Evolutionary conservation across 306 rosid species (phyloP).

Genomic region (Cucumis hystrix): DNA sequence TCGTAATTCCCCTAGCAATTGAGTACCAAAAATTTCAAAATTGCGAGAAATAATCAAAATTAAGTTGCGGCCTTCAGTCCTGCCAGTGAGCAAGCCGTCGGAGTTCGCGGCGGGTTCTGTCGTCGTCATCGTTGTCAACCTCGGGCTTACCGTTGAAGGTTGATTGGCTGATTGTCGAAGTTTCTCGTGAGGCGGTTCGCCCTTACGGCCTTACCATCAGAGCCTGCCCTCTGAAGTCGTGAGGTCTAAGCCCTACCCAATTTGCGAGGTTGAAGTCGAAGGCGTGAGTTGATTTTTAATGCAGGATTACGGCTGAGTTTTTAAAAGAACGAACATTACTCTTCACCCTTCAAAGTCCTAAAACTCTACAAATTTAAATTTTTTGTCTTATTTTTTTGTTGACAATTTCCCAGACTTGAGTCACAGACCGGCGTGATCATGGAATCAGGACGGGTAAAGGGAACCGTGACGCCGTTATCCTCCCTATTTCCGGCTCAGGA

Average conservation of each 20-base stretch:
- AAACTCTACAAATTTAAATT: background rate
- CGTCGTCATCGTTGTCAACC: background rate
- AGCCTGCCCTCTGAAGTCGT: background rate
- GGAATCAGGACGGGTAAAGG: slow-evolving; percentile 21
- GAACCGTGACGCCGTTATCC: slow-evolving; percentile 50
- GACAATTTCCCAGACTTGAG: background rate
- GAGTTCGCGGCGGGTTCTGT: background rate
- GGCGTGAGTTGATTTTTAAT: background rate
- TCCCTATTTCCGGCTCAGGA: slow-evolving; percentile 48
- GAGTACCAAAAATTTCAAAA: no score
- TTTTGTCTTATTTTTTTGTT: background rate
- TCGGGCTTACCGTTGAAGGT: background rate
- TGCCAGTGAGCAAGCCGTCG: background rate
- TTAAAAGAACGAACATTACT: no score
- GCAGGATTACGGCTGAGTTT: background rate
- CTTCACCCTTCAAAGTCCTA: no score
- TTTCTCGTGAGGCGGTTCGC: no score
- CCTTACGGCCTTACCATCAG: no score
- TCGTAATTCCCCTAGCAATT: no score
- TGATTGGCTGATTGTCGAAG: no score
- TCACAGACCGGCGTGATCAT: background rate
- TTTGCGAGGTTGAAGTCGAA: background rate
- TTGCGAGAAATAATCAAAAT: no score
- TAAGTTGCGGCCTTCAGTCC: background rate
- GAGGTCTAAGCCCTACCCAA: background rate